Evolutionary conservation across 352 stramenopile species (phyloP).

Genomic region (Globisporangium echinulatum): DNA sequence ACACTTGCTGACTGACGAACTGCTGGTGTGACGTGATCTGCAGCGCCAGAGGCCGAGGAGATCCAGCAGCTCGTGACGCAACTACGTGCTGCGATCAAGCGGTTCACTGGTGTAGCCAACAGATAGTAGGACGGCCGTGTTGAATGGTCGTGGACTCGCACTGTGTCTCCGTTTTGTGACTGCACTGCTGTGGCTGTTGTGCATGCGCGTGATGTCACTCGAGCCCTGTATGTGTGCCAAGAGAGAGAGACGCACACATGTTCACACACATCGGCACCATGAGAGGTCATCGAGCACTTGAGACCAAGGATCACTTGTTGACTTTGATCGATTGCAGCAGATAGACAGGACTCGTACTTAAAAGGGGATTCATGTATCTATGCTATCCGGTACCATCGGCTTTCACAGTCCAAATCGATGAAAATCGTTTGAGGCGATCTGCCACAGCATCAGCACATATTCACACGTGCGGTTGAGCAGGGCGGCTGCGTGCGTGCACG

Average conservation of each 20-base stretch:
- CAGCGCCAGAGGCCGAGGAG: conserved; percentile 28
- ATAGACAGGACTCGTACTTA: too few species aligned
- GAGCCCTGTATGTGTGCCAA: not conserved
- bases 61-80: conserved; percentile 33
- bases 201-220: not conserved
- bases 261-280: too few species aligned
- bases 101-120: conserved; percentile 2
- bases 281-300: too few species aligned
- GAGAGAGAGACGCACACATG: not conserved
- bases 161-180: too few species aligned
- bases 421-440: not conserved
- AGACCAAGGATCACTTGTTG: not conserved
- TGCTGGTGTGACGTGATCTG: not conserved
- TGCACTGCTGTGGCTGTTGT: too few species aligned
- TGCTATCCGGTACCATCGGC: too few species aligned
- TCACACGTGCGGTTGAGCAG: not conserved
- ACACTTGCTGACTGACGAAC: too few species aligned
- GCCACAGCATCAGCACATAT: not conserved
- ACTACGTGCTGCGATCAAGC: conserved; percentile 23
- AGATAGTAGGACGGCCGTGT: too few species aligned
- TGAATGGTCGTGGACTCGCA: too few species aligned
- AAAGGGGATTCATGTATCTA: too few species aligned
- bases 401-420: too few species aligned
- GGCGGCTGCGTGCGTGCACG: not conserved
- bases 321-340: too few species aligned